These are phyloP conservation scores for Xylariaceae sp. DNA, from an alignment of 2,329 filamentous ascomycete genomes.

Conservation along the genomic window DNA sequence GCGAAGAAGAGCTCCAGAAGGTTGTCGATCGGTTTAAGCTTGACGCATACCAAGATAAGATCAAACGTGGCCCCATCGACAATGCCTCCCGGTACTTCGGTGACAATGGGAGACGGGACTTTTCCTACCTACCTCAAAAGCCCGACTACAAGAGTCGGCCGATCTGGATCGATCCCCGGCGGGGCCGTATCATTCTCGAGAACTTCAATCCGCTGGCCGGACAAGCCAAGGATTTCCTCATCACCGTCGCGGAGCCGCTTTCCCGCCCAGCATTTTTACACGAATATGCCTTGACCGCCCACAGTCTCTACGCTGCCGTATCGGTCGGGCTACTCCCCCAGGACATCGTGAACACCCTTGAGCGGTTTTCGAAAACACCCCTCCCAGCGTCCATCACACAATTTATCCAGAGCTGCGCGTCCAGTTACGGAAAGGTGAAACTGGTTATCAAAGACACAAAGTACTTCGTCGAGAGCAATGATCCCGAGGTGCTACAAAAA, in stretches of 20 bases:
- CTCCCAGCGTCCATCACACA: constrained; percentile 73
- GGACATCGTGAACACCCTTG: constrained; percentile 85
- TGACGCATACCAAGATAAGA: constrained; percentile 44
- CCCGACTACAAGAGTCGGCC: constrained; percentile 85
- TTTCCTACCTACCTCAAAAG: constrained; percentile 77
- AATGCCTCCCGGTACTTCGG: constrained; percentile 44
- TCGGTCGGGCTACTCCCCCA: constrained; percentile 85
- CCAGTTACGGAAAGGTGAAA: constrained; percentile 92
- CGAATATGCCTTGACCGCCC: constrained; percentile 86
- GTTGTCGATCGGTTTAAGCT: constrained; percentile 57
- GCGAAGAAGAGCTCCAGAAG: constrained; percentile 45
- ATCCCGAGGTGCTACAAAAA: constrained; percentile 78
- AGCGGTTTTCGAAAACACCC: constrained; percentile 82
- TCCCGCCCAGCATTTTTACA: constrained; percentile 87
- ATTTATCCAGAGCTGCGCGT: constrained; percentile 75
- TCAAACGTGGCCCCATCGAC: constrained; percentile 34
- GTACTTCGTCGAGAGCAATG: constrained; percentile 89
- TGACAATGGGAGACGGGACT: constrained; percentile 53
- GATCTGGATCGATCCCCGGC: constrained; percentile 86
- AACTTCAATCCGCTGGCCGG: constrained; percentile 85
- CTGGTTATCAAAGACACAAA: constrained; percentile 91
- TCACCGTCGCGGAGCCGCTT: constrained; percentile 89
- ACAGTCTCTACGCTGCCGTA: constrained; percentile 92
- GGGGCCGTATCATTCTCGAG: constrained; percentile 85
- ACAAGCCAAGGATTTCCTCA: constrained; percentile 88